phyloP scores from a whole-genome alignment of 345 rosid species.

The Laguncularia racemosa region DNA sequence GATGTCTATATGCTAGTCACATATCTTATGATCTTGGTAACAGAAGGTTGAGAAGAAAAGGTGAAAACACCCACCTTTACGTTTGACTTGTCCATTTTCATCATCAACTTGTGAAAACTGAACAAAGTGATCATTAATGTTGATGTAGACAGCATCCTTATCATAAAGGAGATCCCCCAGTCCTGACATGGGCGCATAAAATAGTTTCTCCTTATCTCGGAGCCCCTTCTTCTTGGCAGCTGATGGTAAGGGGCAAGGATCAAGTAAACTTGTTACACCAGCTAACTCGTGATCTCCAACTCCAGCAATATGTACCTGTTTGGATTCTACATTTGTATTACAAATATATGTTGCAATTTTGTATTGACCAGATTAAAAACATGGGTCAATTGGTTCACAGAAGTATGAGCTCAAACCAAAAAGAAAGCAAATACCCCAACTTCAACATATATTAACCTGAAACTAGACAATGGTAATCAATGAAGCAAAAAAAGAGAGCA shows the following conservation, averaged over 20 bases:
- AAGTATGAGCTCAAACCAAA: too few species aligned
- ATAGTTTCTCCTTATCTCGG: conserved; percentile 82
- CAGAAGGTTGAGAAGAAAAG: background rate
- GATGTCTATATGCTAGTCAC: background rate
- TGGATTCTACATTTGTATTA: conserved; percentile 7
- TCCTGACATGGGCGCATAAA: conserved; percentile 98
- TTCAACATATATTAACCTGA: too few species aligned
- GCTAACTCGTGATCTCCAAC: conserved; percentile 87
- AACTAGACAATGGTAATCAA: too few species aligned
- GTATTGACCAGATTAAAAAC: too few species aligned
- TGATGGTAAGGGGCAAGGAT: conserved; percentile 97
- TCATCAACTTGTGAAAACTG: conserved; percentile 73
- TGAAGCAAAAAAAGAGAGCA: too few species aligned
- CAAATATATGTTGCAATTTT: background rate
- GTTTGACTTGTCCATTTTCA: conserved; percentile 36
- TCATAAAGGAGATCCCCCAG: conserved; percentile 92
- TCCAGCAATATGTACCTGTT: conserved; percentile 96
- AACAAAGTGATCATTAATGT: conserved; percentile 82
- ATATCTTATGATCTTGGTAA: background rate
- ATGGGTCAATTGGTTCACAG: too few species aligned
- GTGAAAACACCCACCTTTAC: conserved; percentile 45
- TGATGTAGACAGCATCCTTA: conserved; percentile 96
- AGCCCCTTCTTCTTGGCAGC: conserved; percentile 80
- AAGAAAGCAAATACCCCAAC: too few species aligned
- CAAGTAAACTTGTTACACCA: conserved; percentile 69